These are phyloP conservation scores for Erodium chrysanthum DNA, from an alignment of 441 rosid genomes.

Conservation along the genomic window DNA sequence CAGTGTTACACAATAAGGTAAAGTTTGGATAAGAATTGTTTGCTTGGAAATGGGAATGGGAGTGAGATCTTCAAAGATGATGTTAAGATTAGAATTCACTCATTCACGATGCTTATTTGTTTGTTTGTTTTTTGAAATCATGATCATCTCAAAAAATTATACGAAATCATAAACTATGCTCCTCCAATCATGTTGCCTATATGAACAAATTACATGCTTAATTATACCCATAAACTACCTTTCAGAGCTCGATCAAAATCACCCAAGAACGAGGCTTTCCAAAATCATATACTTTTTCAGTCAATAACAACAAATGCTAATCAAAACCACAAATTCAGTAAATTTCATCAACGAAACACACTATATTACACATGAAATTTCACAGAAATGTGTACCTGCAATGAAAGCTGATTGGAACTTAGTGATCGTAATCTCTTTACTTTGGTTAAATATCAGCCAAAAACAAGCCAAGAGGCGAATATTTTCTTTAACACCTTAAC, in stretches of 20 bases:
- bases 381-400: slow-evolving; percentile 30
- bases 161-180: no score
- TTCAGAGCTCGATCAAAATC: no score
- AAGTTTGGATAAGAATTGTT: neutral
- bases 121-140: no score
- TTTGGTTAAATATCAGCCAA: neutral
- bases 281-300: neutral
- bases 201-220: neutral
- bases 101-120: no score
- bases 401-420: no score
- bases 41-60: no score
- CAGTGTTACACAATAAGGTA: neutral
- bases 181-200: no score
- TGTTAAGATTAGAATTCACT: no score
- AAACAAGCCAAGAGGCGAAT: neutral
- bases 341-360: neutral
- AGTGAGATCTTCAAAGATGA: no score
- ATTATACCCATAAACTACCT: neutral
- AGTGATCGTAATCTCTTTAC: no score
- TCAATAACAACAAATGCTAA: neutral
- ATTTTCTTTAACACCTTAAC: neutral
- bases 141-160: no score
- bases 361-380: neutral
- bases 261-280: neutral
- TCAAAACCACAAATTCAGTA: neutral